Percentiles rank a stretch among this genome's conserved stretches.
Conservation (phyloP, 78 protist species). For the Isochrysis galbana region DNA sequence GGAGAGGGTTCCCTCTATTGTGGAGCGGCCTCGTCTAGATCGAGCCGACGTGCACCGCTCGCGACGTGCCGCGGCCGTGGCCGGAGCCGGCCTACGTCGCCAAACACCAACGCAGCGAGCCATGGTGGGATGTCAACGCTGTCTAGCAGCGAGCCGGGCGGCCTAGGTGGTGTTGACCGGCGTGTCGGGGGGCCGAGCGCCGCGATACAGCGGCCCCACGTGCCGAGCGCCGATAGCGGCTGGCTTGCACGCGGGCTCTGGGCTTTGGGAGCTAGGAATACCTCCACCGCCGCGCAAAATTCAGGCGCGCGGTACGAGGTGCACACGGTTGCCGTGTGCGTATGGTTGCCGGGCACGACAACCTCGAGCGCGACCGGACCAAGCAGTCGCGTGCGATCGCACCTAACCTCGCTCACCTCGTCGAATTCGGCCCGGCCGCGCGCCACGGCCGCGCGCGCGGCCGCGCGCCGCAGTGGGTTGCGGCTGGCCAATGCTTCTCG, state of each 20-base stretch:
- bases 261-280: not conserved
- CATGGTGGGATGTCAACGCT: not conserved
- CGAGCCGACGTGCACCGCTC: too few relatives aligned
- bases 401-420: not conserved
- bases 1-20: too few relatives aligned
- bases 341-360: not conserved
- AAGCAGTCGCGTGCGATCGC: not conserved
- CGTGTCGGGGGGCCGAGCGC: not conserved
- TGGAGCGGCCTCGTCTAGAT: too few relatives aligned
- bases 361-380: not conserved
- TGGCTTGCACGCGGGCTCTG: too few relatives aligned
- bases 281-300: not conserved
- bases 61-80: too few relatives aligned
- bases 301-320: not conserved
- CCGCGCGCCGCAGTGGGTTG: not conserved
- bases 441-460: not conserved
- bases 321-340: not conserved
- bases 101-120: not conserved
- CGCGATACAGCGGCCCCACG: not conserved
- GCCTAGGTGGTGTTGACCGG: too few relatives aligned
- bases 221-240: not conserved
- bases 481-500: not conserved
- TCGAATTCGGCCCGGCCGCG: not conserved
- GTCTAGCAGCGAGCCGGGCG: too few relatives aligned
- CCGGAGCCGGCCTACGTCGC: too few relatives aligned